Conservation (phyloP, 129 eudicot species). For the Silybum marianum region DNA sequence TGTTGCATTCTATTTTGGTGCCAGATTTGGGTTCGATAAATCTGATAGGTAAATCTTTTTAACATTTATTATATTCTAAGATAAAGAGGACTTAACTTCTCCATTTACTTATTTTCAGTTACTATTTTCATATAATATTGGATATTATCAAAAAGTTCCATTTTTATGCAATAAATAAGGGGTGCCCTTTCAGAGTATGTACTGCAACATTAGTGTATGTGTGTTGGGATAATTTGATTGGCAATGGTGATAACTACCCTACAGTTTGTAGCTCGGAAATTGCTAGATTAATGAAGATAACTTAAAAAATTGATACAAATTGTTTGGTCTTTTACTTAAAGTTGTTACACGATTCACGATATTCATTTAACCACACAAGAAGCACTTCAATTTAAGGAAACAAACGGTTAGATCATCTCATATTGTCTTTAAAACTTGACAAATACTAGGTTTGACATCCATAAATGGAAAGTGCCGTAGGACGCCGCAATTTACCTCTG, state of each 20-base stretch:
- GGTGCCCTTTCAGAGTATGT: neutral
- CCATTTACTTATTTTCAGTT: neutral
- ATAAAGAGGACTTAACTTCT: neutral
- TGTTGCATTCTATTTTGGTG: constrained; percentile 86
- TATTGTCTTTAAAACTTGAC: neutral
- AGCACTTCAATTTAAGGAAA: neutral
- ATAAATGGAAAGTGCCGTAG: neutral
- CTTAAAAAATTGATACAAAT: neutral
- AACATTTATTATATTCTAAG: neutral
- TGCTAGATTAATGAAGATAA: neutral
- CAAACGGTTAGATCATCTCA: neutral
- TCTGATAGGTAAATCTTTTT: constrained; percentile 61
- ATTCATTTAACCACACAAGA: neutral
- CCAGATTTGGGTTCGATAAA: constrained; percentile 84
- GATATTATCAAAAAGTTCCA: neutral
- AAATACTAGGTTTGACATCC: constrained; percentile 1
- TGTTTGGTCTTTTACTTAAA: neutral
- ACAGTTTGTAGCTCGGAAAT: neutral
- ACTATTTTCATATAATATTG: neutral
- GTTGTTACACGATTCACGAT: neutral
- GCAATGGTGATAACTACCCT: neutral
- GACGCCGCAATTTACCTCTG: too few relatives aligned
- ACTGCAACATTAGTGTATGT: neutral
- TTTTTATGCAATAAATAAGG: neutral
- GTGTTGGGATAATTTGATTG: neutral